Conservation (phyloP, 495 filamentous ascomycete genomes). For the Beverwykella pulmonaria region DNA sequence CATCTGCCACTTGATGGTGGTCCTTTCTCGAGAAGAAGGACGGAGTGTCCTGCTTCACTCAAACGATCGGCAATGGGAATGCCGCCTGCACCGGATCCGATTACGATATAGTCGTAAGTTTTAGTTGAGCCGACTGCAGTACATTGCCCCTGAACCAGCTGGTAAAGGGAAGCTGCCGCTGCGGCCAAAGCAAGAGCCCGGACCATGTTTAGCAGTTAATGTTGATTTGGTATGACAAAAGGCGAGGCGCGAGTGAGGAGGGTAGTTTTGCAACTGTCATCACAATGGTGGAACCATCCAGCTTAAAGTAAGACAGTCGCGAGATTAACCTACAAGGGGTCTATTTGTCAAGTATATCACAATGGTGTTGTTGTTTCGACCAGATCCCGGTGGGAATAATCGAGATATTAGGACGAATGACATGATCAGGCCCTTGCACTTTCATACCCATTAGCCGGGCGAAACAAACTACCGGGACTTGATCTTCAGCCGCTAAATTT, state of each 20-base stretch:
- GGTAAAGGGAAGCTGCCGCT: background rate
- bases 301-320: conserved; percentile 13
- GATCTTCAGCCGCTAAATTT: background rate
- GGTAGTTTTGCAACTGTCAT: background rate
- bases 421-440: background rate
- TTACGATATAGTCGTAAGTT: conserved; percentile 68
- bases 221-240: background rate
- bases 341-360: background rate
- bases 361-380: background rate
- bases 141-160: background rate
- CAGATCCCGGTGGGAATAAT: background rate
- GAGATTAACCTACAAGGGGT: background rate
- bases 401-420: background rate
- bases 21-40: conserved; percentile 68
- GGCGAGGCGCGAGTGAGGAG: background rate
- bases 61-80: conserved; percentile 66
- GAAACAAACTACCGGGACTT: background rate
- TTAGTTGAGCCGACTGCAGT: conserved; percentile 44
- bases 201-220: conserved; percentile 1
- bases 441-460: background rate
- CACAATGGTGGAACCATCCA: background rate
- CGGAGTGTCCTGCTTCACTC: conserved; percentile 63
- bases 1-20: conserved; percentile 60
- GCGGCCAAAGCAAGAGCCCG: conserved; percentile 9
- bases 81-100: conserved; percentile 67